These are phyloP conservation scores for Corymbia citriodora DNA, from an alignment of 441 rosid species.

Conservation along the genomic window DNA sequence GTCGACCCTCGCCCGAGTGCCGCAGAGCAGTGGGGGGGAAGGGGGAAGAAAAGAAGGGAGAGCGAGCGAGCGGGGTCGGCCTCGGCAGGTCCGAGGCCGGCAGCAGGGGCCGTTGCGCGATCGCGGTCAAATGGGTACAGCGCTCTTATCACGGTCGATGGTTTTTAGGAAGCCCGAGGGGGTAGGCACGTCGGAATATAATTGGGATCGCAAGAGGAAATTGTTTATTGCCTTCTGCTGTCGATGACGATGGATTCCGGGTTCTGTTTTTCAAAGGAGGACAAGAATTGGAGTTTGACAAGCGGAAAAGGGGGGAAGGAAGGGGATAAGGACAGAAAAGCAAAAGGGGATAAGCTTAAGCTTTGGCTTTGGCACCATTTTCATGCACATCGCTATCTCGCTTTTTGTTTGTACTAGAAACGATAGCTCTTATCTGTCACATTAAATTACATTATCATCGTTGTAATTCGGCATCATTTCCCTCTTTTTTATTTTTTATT, in stretches of 20 bases:
- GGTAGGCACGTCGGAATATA: background rate
- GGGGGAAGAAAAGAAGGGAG: background rate
- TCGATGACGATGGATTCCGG: background rate
- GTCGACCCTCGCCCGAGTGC: background rate
- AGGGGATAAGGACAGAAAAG: background rate
- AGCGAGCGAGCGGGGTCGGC: background rate
- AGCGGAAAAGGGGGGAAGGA: background rate
- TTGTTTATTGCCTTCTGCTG: background rate
- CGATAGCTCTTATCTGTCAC: no score
- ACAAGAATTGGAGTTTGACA: background rate
- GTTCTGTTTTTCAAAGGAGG: background rate
- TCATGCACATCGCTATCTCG: background rate
- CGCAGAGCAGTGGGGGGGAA: background rate
- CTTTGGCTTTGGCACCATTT: background rate
- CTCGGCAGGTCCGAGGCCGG: background rate
- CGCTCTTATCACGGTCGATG: background rate
- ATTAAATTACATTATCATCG: background rate
- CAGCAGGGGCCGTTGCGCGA: background rate
- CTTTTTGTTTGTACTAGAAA: background rate
- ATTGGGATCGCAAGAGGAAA: background rate
- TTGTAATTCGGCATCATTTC: background rate
- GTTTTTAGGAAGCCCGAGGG: background rate
- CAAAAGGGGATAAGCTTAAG: background rate
- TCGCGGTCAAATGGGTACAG: background rate
- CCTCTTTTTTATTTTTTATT: rapidly evolving